Conservation (phyloP, 805 yeast species). For the Schwanniomyces yamadae region DNA sequence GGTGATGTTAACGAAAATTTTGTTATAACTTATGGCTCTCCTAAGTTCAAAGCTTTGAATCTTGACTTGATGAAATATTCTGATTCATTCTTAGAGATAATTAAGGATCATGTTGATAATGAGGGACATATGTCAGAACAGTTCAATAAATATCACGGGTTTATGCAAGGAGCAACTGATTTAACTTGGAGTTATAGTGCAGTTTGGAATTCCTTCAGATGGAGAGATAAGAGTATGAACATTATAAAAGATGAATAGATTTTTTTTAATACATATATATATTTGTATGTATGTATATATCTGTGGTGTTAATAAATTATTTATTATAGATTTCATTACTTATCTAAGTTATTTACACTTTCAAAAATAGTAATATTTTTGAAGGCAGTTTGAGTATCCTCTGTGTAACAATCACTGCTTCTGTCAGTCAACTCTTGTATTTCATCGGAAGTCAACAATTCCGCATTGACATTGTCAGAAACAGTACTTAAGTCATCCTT, state of each 20-base stretch:
- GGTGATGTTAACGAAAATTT: conserved; percentile 22
- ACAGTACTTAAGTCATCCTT: too few species aligned
- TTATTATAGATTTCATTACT: conserved; percentile 7
- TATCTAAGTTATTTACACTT: conserved; percentile 36
- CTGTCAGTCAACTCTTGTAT: conserved; percentile 43
- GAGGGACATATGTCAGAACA: conserved; percentile 86
- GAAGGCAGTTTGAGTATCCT: conserved; percentile 19
- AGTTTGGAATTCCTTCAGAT: conserved; percentile 64
- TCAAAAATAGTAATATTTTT: conserved; percentile 35
- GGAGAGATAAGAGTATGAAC: conserved; percentile 50
- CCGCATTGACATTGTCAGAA: conserved; percentile 11
- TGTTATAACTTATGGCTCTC: conserved; percentile 36
- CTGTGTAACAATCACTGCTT: conserved; percentile 25
- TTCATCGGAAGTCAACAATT: conserved; percentile 32
- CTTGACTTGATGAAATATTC: conserved; percentile 51
- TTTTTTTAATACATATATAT: not conserved
- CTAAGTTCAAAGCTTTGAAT: conserved; percentile 47
- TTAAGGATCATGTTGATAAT: conserved; percentile 57
- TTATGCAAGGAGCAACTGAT: conserved; percentile 81
- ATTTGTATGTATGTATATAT: conserved; percentile 3
- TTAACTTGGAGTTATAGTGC: conserved; percentile 92
- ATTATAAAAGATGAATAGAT: conserved; percentile 2
- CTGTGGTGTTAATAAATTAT: too few species aligned
- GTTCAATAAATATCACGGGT: conserved; percentile 77
- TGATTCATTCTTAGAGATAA: conserved; percentile 64